Percentiles rank a stretch among this genome's conserved stretches.
Evolutionary conservation across 192 early-diverging fungal genomes (phyloP).

Genomic region (Haplosporangium gracile): DNA sequence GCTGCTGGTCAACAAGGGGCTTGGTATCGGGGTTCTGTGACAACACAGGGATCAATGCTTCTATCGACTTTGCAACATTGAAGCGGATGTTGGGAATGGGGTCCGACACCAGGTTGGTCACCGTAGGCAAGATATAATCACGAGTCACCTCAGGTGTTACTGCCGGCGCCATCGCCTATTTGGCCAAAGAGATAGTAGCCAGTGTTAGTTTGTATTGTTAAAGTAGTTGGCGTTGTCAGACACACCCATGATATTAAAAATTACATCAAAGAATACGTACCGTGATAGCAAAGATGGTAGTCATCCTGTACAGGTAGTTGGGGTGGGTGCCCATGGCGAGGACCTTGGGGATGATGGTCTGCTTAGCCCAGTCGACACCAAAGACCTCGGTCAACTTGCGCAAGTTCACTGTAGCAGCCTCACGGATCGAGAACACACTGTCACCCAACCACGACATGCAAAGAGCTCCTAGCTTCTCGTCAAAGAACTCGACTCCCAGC

Average conservation of each 20-base stretch:
- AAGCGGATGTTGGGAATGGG: slow-evolving; percentile 99
- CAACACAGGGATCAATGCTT: slow-evolving; percentile 84
- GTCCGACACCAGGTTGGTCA: slow-evolving; percentile 85
- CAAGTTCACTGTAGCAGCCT: slow-evolving; percentile 96
- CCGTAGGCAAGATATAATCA: slow-evolving; percentile 91
- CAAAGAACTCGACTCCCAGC: slow-evolving; percentile 96
- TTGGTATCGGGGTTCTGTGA: slow-evolving; percentile 73
- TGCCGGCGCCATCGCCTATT: slow-evolving; percentile 88
- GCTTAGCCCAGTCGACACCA: slow-evolving; percentile 98
- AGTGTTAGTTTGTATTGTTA: not conserved
- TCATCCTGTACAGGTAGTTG: slow-evolving; percentile 99
- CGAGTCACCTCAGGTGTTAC: slow-evolving; percentile 89
- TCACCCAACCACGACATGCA: slow-evolving; percentile 99
- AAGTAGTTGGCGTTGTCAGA: not conserved
- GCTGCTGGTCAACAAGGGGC: slow-evolving; percentile 70
- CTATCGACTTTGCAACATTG: slow-evolving; percentile 97
- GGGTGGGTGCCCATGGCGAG: slow-evolving; percentile 88
- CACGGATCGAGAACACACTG: slow-evolving; percentile 96
- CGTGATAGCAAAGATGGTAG: slow-evolving; percentile 95
- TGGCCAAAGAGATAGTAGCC: slow-evolving; percentile 10
- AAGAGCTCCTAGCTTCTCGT: slow-evolving; percentile 92
- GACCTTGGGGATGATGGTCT: slow-evolving; percentile 94
- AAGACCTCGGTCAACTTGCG: slow-evolving; percentile 97
- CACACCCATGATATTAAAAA: not conserved
- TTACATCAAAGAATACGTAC: slow-evolving; percentile 60